These are phyloP conservation scores for Eucalyptus sideroxylon DNA, from an alignment of 345 rosid species.

Conservation along the genomic window DNA sequence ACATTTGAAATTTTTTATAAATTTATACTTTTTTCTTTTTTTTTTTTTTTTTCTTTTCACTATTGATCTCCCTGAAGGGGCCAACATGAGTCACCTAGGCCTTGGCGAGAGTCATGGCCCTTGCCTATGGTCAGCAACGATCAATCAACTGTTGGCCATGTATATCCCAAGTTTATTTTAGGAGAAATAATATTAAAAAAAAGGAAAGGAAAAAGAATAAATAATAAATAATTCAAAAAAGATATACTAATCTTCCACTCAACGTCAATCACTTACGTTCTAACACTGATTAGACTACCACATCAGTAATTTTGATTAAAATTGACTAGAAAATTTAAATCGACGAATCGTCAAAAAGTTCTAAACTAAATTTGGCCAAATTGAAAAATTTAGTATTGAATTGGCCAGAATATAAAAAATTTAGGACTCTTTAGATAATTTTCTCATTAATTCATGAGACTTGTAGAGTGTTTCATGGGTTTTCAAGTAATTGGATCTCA, in stretches of 20 bases:
- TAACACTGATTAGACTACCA: background rate
- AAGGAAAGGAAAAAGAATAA: background rate
- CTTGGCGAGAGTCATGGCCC: background rate
- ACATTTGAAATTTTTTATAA: background rate
- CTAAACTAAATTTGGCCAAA: background rate
- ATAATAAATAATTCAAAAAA: background rate
- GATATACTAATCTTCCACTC: background rate
- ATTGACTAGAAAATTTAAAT: background rate
- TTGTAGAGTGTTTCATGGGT: background rate
- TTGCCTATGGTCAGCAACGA: background rate
- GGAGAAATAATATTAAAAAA: background rate
- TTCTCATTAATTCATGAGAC: background rate
- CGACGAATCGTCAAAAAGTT: background rate
- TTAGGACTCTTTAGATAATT: background rate
- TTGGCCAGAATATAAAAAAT: background rate
- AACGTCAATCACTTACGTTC: accelerated
- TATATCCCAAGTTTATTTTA: background rate
- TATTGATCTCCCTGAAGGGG: background rate
- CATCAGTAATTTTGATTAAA: background rate
- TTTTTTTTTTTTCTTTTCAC: background rate
- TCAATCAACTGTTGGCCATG: background rate
- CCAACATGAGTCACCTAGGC: accelerated
- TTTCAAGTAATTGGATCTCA: background rate
- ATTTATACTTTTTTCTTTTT: background rate
- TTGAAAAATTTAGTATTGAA: background rate